Percentiles rank a stretch among this genome's conserved stretches.
These are phyloP conservation scores for Synura sp. DNA, from an alignment of 352 stramenopile species.

Conservation along the genomic window DNA sequence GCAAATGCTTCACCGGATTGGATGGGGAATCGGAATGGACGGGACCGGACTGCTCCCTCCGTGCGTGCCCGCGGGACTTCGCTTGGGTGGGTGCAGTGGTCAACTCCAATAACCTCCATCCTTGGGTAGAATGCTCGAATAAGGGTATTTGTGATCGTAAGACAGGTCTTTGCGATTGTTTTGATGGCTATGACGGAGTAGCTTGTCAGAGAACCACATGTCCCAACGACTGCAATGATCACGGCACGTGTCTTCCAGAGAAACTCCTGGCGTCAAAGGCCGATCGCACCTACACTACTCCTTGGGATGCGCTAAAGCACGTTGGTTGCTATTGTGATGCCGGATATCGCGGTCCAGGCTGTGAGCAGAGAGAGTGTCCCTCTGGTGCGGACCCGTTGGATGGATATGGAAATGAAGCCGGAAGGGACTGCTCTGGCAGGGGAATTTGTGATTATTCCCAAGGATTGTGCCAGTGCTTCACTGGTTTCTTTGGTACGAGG, in stretches of 20 bases:
- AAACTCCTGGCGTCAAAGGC: slow-evolving; percentile 61
- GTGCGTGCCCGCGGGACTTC: slow-evolving; percentile 49
- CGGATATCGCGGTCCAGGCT: slow-evolving; percentile 84
- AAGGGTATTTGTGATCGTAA: slow-evolving; percentile 77
- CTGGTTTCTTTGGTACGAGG: background rate
- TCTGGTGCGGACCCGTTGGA: slow-evolving; percentile 75
- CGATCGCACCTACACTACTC: slow-evolving; percentile 51
- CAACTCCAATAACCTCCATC: slow-evolving; percentile 60
- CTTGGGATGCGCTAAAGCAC: slow-evolving; percentile 82
- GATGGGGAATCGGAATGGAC: slow-evolving; percentile 52
- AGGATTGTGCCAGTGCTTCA: background rate
- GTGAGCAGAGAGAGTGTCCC: slow-evolving; percentile 82
- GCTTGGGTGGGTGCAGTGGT: slow-evolving; percentile 55
- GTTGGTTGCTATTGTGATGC: slow-evolving; percentile 86
- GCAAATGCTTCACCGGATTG: slow-evolving; percentile 47
- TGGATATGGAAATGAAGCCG: slow-evolving; percentile 64
- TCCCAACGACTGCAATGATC: slow-evolving; percentile 82
- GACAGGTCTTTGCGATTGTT: slow-evolving; percentile 62
- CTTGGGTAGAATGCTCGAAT: slow-evolving; percentile 80
- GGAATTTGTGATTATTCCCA: background rate
- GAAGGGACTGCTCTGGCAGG: slow-evolving; percentile 75
- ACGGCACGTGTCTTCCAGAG: slow-evolving; percentile 81
- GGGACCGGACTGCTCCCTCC: slow-evolving; percentile 49
- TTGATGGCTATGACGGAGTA: slow-evolving; percentile 63
- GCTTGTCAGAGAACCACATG: slow-evolving; percentile 82